Evolutionary conservation across 176 grass and related monocot species (phyloP).

Genomic region (Eleusine indica): DNA sequence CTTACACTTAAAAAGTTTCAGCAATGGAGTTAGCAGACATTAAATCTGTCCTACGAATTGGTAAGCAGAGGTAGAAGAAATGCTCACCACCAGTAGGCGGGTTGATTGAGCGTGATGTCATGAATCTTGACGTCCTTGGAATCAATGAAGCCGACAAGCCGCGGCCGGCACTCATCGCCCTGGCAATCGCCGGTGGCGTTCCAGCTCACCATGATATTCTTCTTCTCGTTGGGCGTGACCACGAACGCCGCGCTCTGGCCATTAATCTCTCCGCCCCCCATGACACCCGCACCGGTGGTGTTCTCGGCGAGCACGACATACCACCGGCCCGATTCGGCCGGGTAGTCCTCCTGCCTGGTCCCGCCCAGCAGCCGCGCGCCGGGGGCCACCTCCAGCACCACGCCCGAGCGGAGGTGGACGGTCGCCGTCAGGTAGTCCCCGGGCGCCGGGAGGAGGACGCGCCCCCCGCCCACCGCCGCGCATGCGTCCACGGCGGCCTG

Average conservation of each 20-base stretch:
- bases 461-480: conserved; percentile 61
- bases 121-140: conserved; percentile 71
- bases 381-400: conserved; percentile 66
- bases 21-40: background rate
- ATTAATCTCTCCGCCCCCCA: conserved; percentile 89
- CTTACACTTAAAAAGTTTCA: background rate
- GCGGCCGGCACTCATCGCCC: conserved; percentile 81
- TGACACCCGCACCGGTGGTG: conserved; percentile 65
- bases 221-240: conserved; percentile 54
- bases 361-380: conserved; percentile 79
- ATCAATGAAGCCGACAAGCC: conserved; percentile 87
- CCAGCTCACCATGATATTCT: conserved; percentile 99
- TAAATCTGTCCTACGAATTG: background rate
- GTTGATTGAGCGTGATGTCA: conserved; percentile 77
- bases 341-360: conserved; percentile 78
- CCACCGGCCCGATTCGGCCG: conserved; percentile 61
- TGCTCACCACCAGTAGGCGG: conserved; percentile 84
- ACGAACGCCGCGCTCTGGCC: conserved; percentile 87
- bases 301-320: conserved; percentile 92
- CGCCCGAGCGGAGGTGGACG: conserved; percentile 67
- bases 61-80: background rate
- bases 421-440: conserved; percentile 87
- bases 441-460: conserved; percentile 64
- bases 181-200: conserved; percentile 73
- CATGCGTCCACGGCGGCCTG: conserved; percentile 72